These are phyloP conservation scores for Hypoxylon perforatum DNA, from an alignment of 495 filamentous ascomycete species.

Conservation along the genomic window DNA sequence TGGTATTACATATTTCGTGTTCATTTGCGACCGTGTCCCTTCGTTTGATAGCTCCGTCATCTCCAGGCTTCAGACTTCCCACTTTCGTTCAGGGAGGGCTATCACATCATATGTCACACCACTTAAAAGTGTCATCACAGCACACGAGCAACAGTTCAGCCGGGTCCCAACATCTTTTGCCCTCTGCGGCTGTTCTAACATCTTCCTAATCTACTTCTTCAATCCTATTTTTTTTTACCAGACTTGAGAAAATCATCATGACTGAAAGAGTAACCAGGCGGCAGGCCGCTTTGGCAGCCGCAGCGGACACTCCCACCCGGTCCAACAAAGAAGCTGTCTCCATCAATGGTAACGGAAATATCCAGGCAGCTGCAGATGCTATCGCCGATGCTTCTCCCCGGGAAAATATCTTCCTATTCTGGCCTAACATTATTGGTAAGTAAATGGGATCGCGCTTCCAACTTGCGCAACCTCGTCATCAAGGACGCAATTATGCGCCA, in stretches of 20 bases:
- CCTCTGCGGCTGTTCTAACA: not conserved
- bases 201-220: slow-evolving; percentile 1
- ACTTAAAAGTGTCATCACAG: slow-evolving; percentile 5
- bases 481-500: not conserved
- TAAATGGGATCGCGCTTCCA: slow-evolving; percentile 4
- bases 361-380: slow-evolving; percentile 29
- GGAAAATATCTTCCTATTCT: slow-evolving; percentile 97
- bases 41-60: slow-evolving; percentile 11
- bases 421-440: slow-evolving; percentile 92
- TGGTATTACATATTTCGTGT: slow-evolving; percentile 2
- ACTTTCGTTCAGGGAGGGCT: slow-evolving; percentile 18
- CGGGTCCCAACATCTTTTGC: slow-evolving; percentile 11
- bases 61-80: not conserved
- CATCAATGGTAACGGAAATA: slow-evolving; percentile 46
- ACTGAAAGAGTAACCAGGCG: slow-evolving; percentile 48
- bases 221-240: not conserved
- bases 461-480: not conserved
- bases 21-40: slow-evolving; percentile 26
- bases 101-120: slow-evolving; percentile 25
- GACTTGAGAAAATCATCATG: slow-evolving; percentile 35
- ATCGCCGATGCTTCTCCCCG: slow-evolving; percentile 44
- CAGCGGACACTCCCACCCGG: slow-evolving; percentile 30
- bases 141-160: slow-evolving; percentile 10
- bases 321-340: slow-evolving; percentile 15
- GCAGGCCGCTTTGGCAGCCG: slow-evolving; percentile 48